Evolutionary conservation across 2,329 filamentous ascomycete genomes (phyloP), one percentile per base, ranked within the genome.

Genomic region (Ophiocordyceps camponoti-leonardi): DNA sequence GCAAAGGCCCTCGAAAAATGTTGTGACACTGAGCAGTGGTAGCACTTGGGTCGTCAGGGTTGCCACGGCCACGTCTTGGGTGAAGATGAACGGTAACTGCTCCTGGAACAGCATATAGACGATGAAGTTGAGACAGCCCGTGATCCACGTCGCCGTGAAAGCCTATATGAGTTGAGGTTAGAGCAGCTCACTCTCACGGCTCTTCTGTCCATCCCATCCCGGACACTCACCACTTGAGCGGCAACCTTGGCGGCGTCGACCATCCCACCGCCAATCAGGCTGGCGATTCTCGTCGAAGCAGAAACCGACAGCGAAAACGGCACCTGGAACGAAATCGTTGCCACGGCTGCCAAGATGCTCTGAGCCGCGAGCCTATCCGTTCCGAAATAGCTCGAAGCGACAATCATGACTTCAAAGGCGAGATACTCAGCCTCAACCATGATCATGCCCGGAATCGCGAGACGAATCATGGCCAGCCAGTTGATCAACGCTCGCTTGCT

Each of bases 391-490:
- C 81, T 83, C 0, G 84, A 77, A 1, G 78, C 78, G 13, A 94
- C 71, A 0, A 86, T 93, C 41, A 94, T 69, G 39, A 94, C 77
- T 59, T 95, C 88, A 55, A 95, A 92, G 3, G 87, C 86, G 2
- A 94, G 73, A 61, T 83, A 92, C 60, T 95, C 87, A 1, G 88
- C 86, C 57, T 92, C 79, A 1, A 94, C 81, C 86, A 94, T 94
- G 50, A 93, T 66, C 57, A 94, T 77, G 1, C 88, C 88, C 0
- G 88, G 87, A 2, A 94, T 65, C 0, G 87, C 86, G 10, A 95
- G 76, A 43, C 77, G 77, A 53, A 95, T 75, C 87, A 93, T 92
- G 0, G 58, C 52, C 2, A 87, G 42, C 84, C 84, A 88, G 54
- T 87, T 88, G 35, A 67, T 66, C 41, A 86, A 71, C 0, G 81